A percentile compares a stretch with the other conserved stretches of the same genome.
Conservation (phyloP, 371 early-diverging fungal species). For the Zychaea mexicana region DNA sequence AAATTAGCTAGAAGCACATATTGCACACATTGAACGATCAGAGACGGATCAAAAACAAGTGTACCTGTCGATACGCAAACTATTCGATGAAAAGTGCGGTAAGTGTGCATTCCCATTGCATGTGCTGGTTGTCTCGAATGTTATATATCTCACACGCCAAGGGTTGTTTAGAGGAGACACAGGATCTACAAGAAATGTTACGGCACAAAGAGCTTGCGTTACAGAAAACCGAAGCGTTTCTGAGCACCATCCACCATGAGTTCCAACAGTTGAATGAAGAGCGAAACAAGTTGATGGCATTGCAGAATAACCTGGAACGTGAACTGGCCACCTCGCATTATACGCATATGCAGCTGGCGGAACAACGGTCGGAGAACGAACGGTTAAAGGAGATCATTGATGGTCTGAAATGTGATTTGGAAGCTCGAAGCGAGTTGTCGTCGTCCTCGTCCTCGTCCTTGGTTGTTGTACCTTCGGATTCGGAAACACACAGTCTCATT, state of each 20-base stretch:
- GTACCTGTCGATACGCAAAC: constrained; percentile 39
- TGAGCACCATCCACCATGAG: constrained; percentile 38
- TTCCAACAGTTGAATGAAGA: constrained; percentile 40
- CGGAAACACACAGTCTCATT: constrained; percentile 5
- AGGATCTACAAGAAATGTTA: constrained; percentile 47
- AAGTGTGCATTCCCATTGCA: too few species aligned
- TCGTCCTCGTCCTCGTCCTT: too few species aligned
- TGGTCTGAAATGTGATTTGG: constrained; percentile 44
- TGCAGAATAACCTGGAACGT: constrained; percentile 41
- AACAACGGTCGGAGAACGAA: constrained; percentile 53
- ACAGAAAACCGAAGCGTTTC: constrained; percentile 33
- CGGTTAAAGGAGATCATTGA: constrained; percentile 53
- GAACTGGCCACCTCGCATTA: constrained; percentile 44
- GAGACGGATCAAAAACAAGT: constrained; percentile 56
- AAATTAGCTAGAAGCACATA: constrained; percentile 49
- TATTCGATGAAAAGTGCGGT: constrained; percentile 60
- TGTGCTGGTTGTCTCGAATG: too few species aligned
- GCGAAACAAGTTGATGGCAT: constrained; percentile 36
- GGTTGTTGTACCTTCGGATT: not conserved
- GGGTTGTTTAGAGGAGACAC: constrained; percentile 42
- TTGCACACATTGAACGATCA: constrained; percentile 44
- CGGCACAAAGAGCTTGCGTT: constrained; percentile 46
- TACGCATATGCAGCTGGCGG: constrained; percentile 48
- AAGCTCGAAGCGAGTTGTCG: constrained; percentile 28
- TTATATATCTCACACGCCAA: not conserved